Conservation (phyloP, 2,329 filamentous ascomycete species). For the Fusarium nisikadoi region DNA sequence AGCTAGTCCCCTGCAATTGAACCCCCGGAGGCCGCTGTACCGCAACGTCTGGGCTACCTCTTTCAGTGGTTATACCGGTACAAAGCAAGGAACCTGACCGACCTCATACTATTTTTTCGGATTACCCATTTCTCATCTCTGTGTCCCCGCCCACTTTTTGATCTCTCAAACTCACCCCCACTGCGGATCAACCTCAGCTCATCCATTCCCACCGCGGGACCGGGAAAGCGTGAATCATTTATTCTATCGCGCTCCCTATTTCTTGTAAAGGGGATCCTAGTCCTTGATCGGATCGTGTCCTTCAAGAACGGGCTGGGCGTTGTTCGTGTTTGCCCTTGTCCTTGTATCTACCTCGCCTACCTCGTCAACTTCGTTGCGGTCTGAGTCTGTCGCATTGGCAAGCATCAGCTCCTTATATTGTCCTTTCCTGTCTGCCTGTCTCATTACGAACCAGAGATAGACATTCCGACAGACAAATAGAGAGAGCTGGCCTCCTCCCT, state of each 20-base stretch:
- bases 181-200: conserved; percentile 33
- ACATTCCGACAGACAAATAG: conserved; percentile 12
- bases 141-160: conserved; percentile 1
- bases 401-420: conserved; percentile 12
- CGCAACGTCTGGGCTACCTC: conserved; percentile 28
- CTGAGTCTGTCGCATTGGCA: conserved; percentile 18
- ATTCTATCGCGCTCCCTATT: conserved; percentile 12
- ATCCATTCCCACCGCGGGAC: conserved; percentile 35
- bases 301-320: conserved; percentile 24
- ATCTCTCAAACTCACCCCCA: conserved; percentile 27
- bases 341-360: conserved; percentile 11
- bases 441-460: conserved; percentile 20
- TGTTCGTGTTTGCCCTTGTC: conserved; percentile 10
- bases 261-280: conserved; percentile 32
- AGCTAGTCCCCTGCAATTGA: conserved; percentile 19
- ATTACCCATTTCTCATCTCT: not conserved
- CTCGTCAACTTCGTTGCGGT: conserved; percentile 24
- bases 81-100: conserved; percentile 17
- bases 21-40: conserved; percentile 35
- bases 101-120: conserved; percentile 18
- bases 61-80: conserved; percentile 6
- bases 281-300: conserved; percentile 23
- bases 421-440: conserved; percentile 6
- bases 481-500: conserved; percentile 43
- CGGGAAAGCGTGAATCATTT: conserved; percentile 38